Conservation (phyloP, 2,329 filamentous ascomycete species). For the Talaromyces amestolkiae region DNA sequence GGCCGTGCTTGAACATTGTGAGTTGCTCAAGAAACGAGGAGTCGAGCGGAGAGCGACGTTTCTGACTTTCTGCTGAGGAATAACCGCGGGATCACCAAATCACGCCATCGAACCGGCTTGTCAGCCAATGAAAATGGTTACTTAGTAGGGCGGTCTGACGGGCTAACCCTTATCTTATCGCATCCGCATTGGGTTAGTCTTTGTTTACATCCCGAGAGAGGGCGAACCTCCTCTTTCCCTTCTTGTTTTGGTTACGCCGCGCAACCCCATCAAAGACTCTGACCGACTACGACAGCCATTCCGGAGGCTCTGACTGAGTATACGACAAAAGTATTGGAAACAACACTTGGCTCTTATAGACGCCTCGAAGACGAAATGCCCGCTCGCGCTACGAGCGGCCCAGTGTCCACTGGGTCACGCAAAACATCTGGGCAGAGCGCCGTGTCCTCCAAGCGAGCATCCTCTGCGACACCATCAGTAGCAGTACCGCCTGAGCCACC, state of each 20-base stretch:
- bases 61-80: background rate
- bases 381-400: slow-evolving; percentile 40
- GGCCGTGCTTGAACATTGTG: slow-evolving; percentile 67
- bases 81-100: slow-evolving; percentile 5
- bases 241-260: slow-evolving; percentile 40
- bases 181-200: slow-evolving; percentile 19
- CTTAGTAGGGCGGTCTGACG: slow-evolving; percentile 26
- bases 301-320: background rate
- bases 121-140: slow-evolving; percentile 28
- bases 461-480: slow-evolving; percentile 38
- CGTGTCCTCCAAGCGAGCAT: slow-evolving; percentile 85
- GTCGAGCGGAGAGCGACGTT: background rate
- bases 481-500: slow-evolving; percentile 63
- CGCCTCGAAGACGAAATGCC: slow-evolving; percentile 33
- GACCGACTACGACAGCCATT: slow-evolving; percentile 3
- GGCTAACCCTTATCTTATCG: slow-evolving; percentile 36
- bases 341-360: background rate
- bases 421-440: slow-evolving; percentile 61
- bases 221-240: slow-evolving; percentile 21
- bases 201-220: slow-evolving; percentile 35
- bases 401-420: slow-evolving; percentile 36
- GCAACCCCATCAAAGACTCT: slow-evolving; percentile 12
- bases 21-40: background rate
- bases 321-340: background rate
- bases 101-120: slow-evolving; percentile 9